phyloP scores from a whole-genome alignment of 2,329 filamentous ascomycete species.

The Diplodia sapinea region DNA sequence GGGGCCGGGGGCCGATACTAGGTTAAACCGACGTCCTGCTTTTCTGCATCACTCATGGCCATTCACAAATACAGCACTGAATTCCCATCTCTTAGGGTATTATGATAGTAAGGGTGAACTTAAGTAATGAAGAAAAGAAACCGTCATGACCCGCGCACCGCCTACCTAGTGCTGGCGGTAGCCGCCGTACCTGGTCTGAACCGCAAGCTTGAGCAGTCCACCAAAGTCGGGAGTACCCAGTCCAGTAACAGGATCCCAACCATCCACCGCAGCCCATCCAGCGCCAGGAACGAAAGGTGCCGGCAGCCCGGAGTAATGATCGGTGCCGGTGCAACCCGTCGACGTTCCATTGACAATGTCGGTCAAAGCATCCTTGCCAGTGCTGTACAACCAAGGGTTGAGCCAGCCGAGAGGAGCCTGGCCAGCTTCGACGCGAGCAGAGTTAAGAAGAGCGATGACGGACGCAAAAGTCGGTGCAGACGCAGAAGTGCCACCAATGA shows the following conservation, averaged over 20 bases:
- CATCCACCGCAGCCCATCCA: conserved; percentile 57
- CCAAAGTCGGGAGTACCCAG: conserved; percentile 47
- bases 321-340: conserved; percentile 51
- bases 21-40: conserved; percentile 9
- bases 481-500: conserved; percentile 48
- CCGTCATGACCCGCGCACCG: neutral
- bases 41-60: neutral
- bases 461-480: conserved; percentile 49
- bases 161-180: conserved; percentile 8
- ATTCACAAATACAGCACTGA: too few relatives aligned
- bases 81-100: too few relatives aligned
- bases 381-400: conserved; percentile 51
- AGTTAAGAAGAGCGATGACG: conserved; percentile 47
- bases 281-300: conserved; percentile 53
- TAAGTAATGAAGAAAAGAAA: neutral
- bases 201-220: conserved; percentile 41
- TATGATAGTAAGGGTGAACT: too few relatives aligned
- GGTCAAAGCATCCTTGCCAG: conserved; percentile 53
- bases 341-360: conserved; percentile 58
- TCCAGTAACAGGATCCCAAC: conserved; percentile 59
- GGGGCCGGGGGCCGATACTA: neutral
- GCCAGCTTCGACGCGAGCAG: conserved; percentile 44
- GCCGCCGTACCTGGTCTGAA: conserved; percentile 11
- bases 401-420: conserved; percentile 47
- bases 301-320: conserved; percentile 46